Percentiles rank a stretch among this genome's conserved stretches.
These are phyloP conservation scores for Porogramme epimiltina DNA, from an alignment of 1,284 basidiomycete species.

Conservation along the genomic window DNA sequence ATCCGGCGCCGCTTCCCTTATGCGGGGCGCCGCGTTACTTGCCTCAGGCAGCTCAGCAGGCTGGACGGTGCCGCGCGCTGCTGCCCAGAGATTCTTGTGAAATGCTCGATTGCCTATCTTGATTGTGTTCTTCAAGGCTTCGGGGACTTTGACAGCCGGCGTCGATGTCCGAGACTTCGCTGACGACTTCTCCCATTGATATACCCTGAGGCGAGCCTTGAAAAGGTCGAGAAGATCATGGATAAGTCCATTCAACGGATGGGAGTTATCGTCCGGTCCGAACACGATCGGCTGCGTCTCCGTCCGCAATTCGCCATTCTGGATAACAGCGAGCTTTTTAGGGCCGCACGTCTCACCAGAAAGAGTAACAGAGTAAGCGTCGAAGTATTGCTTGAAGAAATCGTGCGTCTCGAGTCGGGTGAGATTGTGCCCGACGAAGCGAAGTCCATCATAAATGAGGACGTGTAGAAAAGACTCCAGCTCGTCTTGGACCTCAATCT, in stretches of 20 bases:
- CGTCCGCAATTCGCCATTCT: background rate
- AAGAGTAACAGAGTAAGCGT: background rate
- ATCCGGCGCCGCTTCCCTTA: no score
- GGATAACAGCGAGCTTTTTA: background rate
- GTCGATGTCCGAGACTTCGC: no score
- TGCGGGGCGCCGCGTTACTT: no score
- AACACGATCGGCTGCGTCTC: background rate
- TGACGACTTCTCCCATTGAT: no score
- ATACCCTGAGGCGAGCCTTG: slow-evolving; percentile 1
- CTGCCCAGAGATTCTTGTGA: no score
- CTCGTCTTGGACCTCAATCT: slow-evolving; percentile 7
- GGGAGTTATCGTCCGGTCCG: background rate
- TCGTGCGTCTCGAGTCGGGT: background rate
- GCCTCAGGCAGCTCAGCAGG: no score
- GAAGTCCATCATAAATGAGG: slow-evolving; percentile 4
- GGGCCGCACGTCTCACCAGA: background rate
- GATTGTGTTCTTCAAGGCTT: no score
- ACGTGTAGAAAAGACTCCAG: slow-evolving; percentile 16
- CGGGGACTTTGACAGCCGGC: no score
- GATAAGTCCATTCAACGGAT: background rate
- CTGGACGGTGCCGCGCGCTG: no score
- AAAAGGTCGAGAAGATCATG: background rate
- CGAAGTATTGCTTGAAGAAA: background rate
- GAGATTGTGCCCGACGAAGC: slow-evolving; percentile 5
- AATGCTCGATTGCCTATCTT: no score